phyloP scores from a whole-genome alignment of 768 basidiomycete species.

The Agrocybe chaxingu region DNA sequence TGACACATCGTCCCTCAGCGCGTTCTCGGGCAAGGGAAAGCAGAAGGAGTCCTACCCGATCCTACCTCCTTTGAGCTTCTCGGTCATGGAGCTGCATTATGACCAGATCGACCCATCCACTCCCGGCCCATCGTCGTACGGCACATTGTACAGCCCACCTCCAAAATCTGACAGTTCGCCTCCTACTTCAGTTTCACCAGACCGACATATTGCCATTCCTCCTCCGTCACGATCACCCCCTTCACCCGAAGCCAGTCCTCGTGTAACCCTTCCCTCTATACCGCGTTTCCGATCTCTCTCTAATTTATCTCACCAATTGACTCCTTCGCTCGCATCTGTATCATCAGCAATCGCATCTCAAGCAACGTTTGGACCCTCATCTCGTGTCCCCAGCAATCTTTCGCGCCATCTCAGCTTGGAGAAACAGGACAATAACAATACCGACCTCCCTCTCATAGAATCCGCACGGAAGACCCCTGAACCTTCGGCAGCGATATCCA shows the following conservation, averaged over 20 bases:
- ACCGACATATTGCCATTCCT: constrained; percentile 16
- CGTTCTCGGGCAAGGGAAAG: constrained; percentile 45
- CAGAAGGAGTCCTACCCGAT: constrained; percentile 60
- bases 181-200: constrained; percentile 13
- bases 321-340: constrained; percentile 36
- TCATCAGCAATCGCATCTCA: constrained; percentile 46
- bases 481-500: constrained; percentile 8
- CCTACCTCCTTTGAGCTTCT: constrained; percentile 65
- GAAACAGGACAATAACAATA: constrained; percentile 26
- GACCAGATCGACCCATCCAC: constrained; percentile 28
- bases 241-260: constrained; percentile 19
- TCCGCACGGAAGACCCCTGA: constrained; percentile 3
- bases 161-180: constrained; percentile 11
- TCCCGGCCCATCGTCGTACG: constrained; percentile 38
- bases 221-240: constrained; percentile 12
- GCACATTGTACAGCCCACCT: constrained; percentile 20
- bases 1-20: constrained; percentile 11
- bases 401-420: constrained; percentile 54
- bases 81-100: constrained; percentile 49
- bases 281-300: constrained; percentile 57
- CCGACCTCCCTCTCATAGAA: constrained; percentile 8
- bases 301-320: constrained; percentile 39
- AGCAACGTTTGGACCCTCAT: constrained; percentile 35
- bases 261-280: constrained; percentile 29
- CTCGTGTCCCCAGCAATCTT: constrained; percentile 44